Evolutionary conservation across 2,329 filamentous ascomycete species (phyloP), one percentile per base, ranked within the genome.

Genomic region (Aspergillus ibericus): DNA sequence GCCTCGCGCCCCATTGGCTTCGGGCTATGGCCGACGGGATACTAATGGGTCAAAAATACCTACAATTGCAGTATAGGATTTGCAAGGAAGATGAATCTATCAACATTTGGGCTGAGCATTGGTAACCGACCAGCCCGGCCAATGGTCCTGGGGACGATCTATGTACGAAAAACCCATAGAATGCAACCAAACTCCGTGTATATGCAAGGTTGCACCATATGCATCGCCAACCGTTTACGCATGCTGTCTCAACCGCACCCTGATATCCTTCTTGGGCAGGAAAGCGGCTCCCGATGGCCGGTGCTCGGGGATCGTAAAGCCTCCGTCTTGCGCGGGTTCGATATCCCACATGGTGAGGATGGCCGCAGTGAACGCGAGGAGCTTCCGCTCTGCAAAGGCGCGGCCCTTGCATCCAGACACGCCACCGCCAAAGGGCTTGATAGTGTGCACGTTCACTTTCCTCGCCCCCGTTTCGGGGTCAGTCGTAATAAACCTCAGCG

Each of bases 341-440:
- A 87, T 79, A 44, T 86, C 81, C 83, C 84, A 87, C 65, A 84
- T 76, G 5, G 78, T 74, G 18, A 86, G 66, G 20, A 87, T 77
- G 1, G 80, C 78, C 15, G 83, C 83, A 1, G 79, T 77, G 46
- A 84, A 80, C 22, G 79, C 70, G 44, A 86, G 63, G 16, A 80
- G 77, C 65, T 82, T 77, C 49, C 78, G 75, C 64, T 84, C 78
- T 2, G 80, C 81, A 59, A 84, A 82, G 1, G 72, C 70, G 12
- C 80, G 74, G 3, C 81, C 81, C 67, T 83, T 82, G 60, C 81
- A 83, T 63, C 81, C 80, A 18, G 74, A 72, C 25, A 73, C 60
- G 5, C 81, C 83, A 8, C 77, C 79, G n/a, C 80, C 80, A 66
- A 80, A 83, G 1, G 81, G 78, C 36, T 76, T 70, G 42, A 83